Percentiles rank a stretch among this genome's conserved stretches.
phyloP scores from a whole-genome alignment of 139 green algal species.

The Volvox africanus region DNA sequence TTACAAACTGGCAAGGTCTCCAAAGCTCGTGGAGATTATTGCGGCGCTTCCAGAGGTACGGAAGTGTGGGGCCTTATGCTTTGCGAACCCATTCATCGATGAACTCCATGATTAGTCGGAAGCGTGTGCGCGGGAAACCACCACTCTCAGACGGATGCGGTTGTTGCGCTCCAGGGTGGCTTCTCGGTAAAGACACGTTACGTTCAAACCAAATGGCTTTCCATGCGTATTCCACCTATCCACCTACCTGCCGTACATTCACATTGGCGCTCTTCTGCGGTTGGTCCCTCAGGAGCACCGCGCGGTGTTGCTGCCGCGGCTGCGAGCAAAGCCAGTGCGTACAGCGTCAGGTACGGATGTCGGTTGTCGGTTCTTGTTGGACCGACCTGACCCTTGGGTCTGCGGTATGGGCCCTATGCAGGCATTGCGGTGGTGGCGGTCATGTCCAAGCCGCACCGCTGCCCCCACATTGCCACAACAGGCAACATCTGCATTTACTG shows the following conservation, averaged over 20 bases:
- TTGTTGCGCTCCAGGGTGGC: background rate
- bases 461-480: conserved; percentile 99
- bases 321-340: conserved; percentile 88
- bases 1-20: conserved; percentile 71
- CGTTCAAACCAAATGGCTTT: no score
- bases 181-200: no score
- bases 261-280: no score
- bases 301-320: conserved; percentile 86
- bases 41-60: conserved; percentile 90
- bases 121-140: no score
- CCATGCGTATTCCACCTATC: no score
- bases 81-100: no score
- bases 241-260: no score
- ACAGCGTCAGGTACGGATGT: conserved; percentile 84
- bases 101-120: no score
- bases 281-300: conserved; percentile 73
- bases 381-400: background rate
- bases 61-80: no score
- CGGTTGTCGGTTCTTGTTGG: background rate
- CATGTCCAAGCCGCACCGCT: conserved; percentile 99
- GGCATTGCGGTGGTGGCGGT: conserved; percentile 98
- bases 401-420: conserved; percentile 49
- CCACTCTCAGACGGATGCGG: no score
- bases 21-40: conserved; percentile 99
- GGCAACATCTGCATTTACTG: conserved; percentile 99